These are phyloP conservation scores for Madurella mycetomatis DNA, from an alignment of 2,329 filamentous ascomycete species.

Conservation along the genomic window DNA sequence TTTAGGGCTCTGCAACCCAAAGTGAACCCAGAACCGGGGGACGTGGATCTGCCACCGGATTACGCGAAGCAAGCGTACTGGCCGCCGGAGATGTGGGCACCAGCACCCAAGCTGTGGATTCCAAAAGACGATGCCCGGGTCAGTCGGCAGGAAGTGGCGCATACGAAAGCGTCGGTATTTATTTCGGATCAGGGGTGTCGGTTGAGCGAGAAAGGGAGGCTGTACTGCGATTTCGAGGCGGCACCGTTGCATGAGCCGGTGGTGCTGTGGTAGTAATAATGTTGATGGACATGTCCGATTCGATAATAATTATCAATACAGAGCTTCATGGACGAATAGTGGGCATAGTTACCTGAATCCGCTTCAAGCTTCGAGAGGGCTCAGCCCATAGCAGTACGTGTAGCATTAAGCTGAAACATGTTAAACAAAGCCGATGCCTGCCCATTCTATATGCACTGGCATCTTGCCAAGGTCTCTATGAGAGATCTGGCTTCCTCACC, in stretches of 20 bases:
- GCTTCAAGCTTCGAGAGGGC: too few species aligned
- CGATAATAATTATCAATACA: not conserved
- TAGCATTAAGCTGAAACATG: too few species aligned
- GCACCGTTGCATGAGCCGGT: constrained; percentile 28
- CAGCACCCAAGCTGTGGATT: constrained; percentile 67
- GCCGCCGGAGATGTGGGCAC: constrained; percentile 62
- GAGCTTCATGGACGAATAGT: too few species aligned
- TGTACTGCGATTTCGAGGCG: constrained; percentile 24
- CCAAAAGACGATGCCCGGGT: constrained; percentile 67
- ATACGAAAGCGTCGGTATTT: constrained; percentile 61
- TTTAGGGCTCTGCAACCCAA: constrained; percentile 55
- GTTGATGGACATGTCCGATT: not conserved
- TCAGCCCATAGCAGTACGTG: too few species aligned
- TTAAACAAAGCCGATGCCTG: too few species aligned
- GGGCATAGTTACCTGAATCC: too few species aligned
- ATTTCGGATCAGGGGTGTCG: constrained; percentile 69
- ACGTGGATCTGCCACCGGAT: constrained; percentile 27
- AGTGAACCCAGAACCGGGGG: constrained; percentile 38
- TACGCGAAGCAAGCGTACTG: constrained; percentile 61
- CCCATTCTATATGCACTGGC: too few species aligned
- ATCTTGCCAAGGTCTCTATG: too few species aligned
- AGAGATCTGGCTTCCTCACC: too few species aligned
- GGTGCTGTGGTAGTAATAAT: constrained; percentile 22
- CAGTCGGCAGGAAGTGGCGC: constrained; percentile 64
- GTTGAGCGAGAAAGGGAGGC: constrained; percentile 35